These are phyloP conservation scores for Dipteronia sinensis DNA, from an alignment of 345 rosid genomes.

Conservation along the genomic window DNA sequence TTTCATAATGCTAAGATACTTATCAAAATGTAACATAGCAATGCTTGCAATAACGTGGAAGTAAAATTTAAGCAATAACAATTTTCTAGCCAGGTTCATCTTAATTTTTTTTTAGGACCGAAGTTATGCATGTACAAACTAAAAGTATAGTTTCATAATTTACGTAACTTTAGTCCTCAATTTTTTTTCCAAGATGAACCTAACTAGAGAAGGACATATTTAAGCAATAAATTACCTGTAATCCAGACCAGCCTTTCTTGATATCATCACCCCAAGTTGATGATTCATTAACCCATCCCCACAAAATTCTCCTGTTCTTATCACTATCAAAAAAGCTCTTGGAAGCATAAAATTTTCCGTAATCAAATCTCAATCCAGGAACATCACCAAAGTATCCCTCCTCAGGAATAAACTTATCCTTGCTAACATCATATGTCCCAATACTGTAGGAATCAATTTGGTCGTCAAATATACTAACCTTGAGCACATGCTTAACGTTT, in stretches of 20 bases:
- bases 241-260: constrained; percentile 65
- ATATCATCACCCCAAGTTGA: constrained; percentile 22
- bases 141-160: no score
- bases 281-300: constrained; percentile 66
- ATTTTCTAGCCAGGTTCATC: no score
- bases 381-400: constrained; percentile 23
- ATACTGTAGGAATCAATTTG: constrained; percentile 42
- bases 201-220: no score
- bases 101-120: no score
- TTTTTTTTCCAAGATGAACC: no score
- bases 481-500: constrained; percentile 41
- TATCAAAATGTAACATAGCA: no score
- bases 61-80: no score
- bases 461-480: constrained; percentile 40
- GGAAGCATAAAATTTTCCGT: constrained; percentile 65
- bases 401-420: constrained; percentile 41
- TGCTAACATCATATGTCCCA: constrained; percentile 34
- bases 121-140: no score
- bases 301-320: constrained; percentile 45
- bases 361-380: constrained; percentile 49
- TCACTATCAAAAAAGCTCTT: constrained; percentile 54
- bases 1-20: no score
- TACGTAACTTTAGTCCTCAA: no score
- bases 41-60: constrained; percentile 16
- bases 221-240: constrained; percentile 39